Evolutionary conservation across 2,329 filamentous ascomycete genomes (phyloP).

Genomic region (Sporothrix mexicana): DNA sequence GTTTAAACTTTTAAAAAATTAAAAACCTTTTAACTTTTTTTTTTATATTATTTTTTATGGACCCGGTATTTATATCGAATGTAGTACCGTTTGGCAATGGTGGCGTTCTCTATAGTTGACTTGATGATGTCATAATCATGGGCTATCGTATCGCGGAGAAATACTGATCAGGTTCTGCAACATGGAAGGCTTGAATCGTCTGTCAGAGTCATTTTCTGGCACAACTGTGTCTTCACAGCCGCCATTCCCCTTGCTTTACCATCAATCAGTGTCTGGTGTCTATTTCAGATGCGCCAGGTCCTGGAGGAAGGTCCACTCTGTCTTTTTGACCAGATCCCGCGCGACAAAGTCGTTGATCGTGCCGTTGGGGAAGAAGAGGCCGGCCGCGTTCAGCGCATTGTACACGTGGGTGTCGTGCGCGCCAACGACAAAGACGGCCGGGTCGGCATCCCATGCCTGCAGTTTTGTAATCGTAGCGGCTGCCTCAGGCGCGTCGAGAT

Average conservation of each 20-base stretch:
- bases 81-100: too few species aligned
- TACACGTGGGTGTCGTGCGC: constrained; percentile 55
- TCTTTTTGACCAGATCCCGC: constrained; percentile 54
- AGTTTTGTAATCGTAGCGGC: constrained; percentile 52
- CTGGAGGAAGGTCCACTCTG: constrained; percentile 56
- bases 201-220: too few species aligned
- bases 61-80: too few species aligned
- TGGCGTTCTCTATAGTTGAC: too few species aligned
- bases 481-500: constrained; percentile 44
- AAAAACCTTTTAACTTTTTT: too few species aligned
- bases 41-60: too few species aligned
- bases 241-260: neutral
- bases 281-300: constrained; percentile 48
- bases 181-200: too few species aligned
- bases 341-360: constrained; percentile 53
- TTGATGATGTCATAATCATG: too few species aligned
- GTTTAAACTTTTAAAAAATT: too few species aligned
- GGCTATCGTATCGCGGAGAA: too few species aligned
- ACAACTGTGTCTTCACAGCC: too few species aligned
- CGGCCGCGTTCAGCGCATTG: constrained; percentile 46
- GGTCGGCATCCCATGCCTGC: constrained; percentile 52
- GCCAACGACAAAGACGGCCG: constrained; percentile 53
- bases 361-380: constrained; percentile 52
- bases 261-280: neutral
- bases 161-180: too few species aligned